phyloP scores from a whole-genome alignment of 1,139 yeast species.

The Candida pseudoviswanathii region DNA sequence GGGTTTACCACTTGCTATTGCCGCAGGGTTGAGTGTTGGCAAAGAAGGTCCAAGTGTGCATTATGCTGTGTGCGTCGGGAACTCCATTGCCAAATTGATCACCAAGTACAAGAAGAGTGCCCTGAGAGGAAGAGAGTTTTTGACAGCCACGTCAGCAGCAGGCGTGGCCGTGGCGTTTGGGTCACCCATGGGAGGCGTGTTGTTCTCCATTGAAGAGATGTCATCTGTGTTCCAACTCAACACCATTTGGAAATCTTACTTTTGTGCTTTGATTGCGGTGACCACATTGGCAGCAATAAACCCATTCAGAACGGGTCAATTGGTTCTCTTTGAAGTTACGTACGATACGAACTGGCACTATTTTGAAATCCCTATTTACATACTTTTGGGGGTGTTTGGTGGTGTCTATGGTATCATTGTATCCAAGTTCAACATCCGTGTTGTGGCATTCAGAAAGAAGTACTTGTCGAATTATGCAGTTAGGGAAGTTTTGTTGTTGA shows the following conservation, averaged over 20 bases:
- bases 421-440: constrained; percentile 75
- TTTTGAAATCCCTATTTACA: constrained; percentile 80
- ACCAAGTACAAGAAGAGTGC: constrained; percentile 47
- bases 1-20: constrained; percentile 84
- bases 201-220: constrained; percentile 75
- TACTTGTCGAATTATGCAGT: constrained; percentile 61
- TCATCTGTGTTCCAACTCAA: constrained; percentile 70
- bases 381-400: constrained; percentile 83
- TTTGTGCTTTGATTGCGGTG: constrained; percentile 88
- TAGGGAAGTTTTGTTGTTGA: constrained; percentile 69
- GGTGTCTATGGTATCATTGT: constrained; percentile 87
- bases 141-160: constrained; percentile 83
- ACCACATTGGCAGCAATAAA: constrained; percentile 73
- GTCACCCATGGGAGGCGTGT: constrained; percentile 83
- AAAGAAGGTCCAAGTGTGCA: constrained; percentile 89
- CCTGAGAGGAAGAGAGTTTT: constrained; percentile 54
- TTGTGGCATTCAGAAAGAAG: constrained; percentile 75
- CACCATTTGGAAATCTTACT: constrained; percentile 89
- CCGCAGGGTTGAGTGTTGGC: constrained; percentile 79
- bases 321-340: constrained; percentile 85
- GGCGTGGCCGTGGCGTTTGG: constrained; percentile 95
- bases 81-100: constrained; percentile 60
- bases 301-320: constrained; percentile 93
- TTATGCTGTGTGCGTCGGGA: constrained; percentile 82
- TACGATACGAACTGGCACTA: constrained; percentile 87